Percentiles rank a stretch among this genome's conserved stretches.
These are phyloP conservation scores for Metarhizium rileyi DNA, from an alignment of 2,329 filamentous ascomycete species.

Conservation along the genomic window DNA sequence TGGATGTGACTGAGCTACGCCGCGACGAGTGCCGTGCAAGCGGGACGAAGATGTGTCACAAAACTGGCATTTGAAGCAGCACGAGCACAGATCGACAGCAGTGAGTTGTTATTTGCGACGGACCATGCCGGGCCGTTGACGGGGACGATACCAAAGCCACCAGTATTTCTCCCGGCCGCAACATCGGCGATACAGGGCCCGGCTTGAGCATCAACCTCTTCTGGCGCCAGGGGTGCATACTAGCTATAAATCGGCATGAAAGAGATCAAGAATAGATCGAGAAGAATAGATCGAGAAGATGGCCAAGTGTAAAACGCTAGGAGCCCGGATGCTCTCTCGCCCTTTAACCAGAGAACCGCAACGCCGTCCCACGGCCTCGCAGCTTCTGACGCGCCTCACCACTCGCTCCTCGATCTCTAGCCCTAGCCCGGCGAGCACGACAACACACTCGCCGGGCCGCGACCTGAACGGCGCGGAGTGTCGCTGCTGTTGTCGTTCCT, in stretches of 20 bases:
- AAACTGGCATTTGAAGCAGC: too few relatives aligned
- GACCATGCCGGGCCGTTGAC: neutral
- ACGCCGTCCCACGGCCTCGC: constrained; percentile 37
- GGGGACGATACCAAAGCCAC: neutral
- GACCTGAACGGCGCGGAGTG: too few relatives aligned
- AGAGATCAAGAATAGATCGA: too few relatives aligned
- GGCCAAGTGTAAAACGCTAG: constrained; percentile 13
- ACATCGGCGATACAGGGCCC: neutral
- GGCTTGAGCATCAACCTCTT: too few relatives aligned
- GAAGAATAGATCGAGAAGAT: too few relatives aligned
- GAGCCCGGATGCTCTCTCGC: constrained; percentile 35
- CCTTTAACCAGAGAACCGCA: constrained; percentile 28
- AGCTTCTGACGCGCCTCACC: constrained; percentile 42
- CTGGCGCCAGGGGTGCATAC: too few relatives aligned
- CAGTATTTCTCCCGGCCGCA: neutral
- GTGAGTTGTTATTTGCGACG: neutral
- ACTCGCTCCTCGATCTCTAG: constrained; percentile 46
- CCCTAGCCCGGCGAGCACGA: constrained; percentile 48
- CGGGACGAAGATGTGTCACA: too few relatives aligned
- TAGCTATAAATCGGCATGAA: too few relatives aligned
- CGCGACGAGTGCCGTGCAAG: too few relatives aligned
- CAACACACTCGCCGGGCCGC: constrained; percentile 35
- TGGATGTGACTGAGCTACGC: too few relatives aligned
- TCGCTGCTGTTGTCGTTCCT: too few relatives aligned
- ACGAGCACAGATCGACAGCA: too few relatives aligned